Evolutionary conservation across 306 rosid genomes (phyloP), one percentile per base, ranked within the genome.

Genomic region (Ceratonia siliqua): DNA sequence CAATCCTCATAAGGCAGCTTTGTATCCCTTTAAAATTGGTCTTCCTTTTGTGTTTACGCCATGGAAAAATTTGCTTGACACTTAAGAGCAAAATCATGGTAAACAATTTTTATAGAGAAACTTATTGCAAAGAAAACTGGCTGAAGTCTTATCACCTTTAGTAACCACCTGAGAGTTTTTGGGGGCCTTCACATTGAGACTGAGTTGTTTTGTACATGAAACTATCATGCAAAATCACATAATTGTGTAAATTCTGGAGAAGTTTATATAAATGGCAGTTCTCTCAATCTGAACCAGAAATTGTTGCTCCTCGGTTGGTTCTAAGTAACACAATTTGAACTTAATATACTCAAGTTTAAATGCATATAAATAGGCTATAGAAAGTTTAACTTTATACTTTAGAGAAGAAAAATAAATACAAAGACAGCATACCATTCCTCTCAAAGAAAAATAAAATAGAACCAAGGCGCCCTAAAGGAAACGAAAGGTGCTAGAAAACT

Each of bases 1-100:
- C 45, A 18, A 33, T 72, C 72, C 22, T 41, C 24, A 67, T 46
- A 20, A 52, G 45, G 68, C 62, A 52, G 64, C 50, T 65, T 62
- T 43, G 17, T 46, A 17, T 78, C 39, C 24, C 42, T 55, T 28
- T 53, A 52, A 22, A 36, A 27, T 72, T 70, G 14, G 52, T 38
- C 22, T 12, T 46, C 8, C 50, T 21, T 21, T 62, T 49, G 62
- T 71, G 77, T 49, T 42, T 67, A 52, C 54, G 49, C 63, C 15
- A 53, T 35, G 45, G 43, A 3, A 49, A 57, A 14, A 1, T n/a
- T 70, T 78, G 50, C 36, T 24, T n/a, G 22, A 53, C 35, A 36
- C 8, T 72, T 15, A 50, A 50, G 38, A 8, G 32, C 17, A 77
- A 61, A 49, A 20, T 20, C 54, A 36, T 25, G 30, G 22, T 14